Base-by-base conservation (phyloP, 257 asterid genomes). In the Mentha longifolia region DNA sequence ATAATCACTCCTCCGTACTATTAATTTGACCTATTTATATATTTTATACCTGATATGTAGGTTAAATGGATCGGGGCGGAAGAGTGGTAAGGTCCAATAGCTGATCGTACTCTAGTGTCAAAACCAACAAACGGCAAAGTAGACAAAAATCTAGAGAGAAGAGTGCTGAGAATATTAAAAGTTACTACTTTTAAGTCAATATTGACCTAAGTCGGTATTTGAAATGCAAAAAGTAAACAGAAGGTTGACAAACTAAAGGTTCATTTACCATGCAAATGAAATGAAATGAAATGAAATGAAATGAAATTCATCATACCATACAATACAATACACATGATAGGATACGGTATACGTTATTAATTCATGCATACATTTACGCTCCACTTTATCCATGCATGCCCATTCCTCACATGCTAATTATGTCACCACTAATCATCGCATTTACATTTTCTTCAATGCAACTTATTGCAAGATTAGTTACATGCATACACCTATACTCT, bases 151-250 rank as follows among this genome's bases (percentile, higher is more conserved):
- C 22, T 20, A 25, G 46, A 9, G 31, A 33, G 17, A 70, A 45
- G 16, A 52, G n/a, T 45, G 28, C 16, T 45, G n/a, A 3, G 35
- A 31, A 41, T 10, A 42, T 7, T 17, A 35, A 46, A 31, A 56
- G 67, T 45, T 42, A 54, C 43, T 54, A 56, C 64, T 41, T 54
- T 41, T 9, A 33, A 30, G 75, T 59, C 75, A 71, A 71, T 31
- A 31, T 70, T 70, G 75, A 70, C 75, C 67, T 30, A 11, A 30
- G 46, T 47, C 9, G 15, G 28, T 42, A 3, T 33, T 42, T 9
- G 30, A 67, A 67, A 37, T 17, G 71, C 46, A 50, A 31, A 17
- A 67, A 51, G 35, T 70, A 45, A 46, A 33, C 9, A 5, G 41
- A 33, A 30, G 39, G 52, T 61, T 60, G 68, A 71, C 52, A n/a